Evolutionary conservation across 2,329 filamentous ascomycete genomes (phyloP).

Genomic region (Aureobasidium mangrovei): DNA sequence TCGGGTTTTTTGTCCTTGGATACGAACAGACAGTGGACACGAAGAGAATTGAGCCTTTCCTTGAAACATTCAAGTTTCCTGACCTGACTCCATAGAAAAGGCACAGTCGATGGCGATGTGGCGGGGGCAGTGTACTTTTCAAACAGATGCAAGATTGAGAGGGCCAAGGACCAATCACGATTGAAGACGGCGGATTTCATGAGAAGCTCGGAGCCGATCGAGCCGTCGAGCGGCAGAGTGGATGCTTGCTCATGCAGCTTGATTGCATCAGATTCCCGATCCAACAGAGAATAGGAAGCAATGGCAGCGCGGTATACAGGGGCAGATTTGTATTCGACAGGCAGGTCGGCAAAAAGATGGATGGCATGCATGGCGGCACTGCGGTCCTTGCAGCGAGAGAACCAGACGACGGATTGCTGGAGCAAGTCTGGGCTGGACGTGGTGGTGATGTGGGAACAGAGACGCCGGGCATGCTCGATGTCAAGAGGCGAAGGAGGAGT

Average conservation of each 20-base stretch:
- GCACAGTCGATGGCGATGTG: background rate
- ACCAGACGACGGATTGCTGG: background rate
- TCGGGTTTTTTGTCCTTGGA: background rate
- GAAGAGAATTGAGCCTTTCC: background rate
- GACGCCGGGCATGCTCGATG: constrained; percentile 2
- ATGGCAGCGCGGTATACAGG: constrained; percentile 39
- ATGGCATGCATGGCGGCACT: background rate
- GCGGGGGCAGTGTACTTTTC: background rate
- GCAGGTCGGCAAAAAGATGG: constrained; percentile 1
- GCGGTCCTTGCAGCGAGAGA: background rate
- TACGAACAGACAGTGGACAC: background rate
- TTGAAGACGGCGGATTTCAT: background rate
- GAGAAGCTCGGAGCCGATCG: constrained; percentile 11
- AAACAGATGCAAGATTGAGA: constrained; percentile 21
- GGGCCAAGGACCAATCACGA: constrained; percentile 28
- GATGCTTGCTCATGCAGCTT: constrained; percentile 35
- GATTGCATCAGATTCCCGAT: constrained; percentile 31
- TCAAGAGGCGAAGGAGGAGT: background rate
- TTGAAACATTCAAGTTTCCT: background rate
- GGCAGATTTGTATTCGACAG: constrained; percentile 1
- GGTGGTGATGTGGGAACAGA: background rate
- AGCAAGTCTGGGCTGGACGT: background rate
- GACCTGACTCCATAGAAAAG: background rate
- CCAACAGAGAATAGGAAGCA: constrained; percentile 35
- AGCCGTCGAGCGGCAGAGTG: constrained; percentile 3